Base-by-base conservation (phyloP, 345 rosid genomes). In the Fremontodendron californicum region DNA sequence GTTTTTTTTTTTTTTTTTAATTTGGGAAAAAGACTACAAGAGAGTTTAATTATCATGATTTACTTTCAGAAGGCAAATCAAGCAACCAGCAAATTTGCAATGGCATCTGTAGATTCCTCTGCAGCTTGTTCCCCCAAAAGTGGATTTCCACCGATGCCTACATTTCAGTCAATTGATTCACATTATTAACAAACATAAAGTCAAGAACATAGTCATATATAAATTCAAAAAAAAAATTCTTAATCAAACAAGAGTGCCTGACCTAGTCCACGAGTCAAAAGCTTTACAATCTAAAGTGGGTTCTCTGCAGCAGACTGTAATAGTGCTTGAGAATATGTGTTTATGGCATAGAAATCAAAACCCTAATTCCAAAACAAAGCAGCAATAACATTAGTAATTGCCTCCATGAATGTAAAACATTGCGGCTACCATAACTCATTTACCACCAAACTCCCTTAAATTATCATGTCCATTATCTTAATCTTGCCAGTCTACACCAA, bases 91-190 rank as follows among this genome's bases (percentile, higher is more conserved):
- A n/a, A n/a, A 86, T 84, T 85, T 45, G 95, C 94, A 71, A 94
- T 94, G 43, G 87, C 89, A 42, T 94, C 98, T 82, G 83, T 93
- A 40, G 98, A 94, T 81, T 94, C 98, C 83, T 93, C 98, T 4
- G 98, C 98, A 76, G 98, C 98, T 83, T 93, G 97, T 80, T 94
- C 97, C 54, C 98, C 98, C 15, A 93, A 77, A 58, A 86, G 86
- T 0, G 98, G 98, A 82, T 94, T 93, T 61, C 98, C 98, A 15
- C 98, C 98, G 5, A 97, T 94, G 63, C 98, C 98, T 94, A 81
- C 75, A 74, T 48, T 72, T 63, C 74, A 76, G 48, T 37, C 78
- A 75, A 60, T 39, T 10, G 11, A 73, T 35, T 64, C 57, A 33
- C 46, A 23, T 67, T 39, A 57, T 73, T 40, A 6, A 70, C 70